A percentile compares a stretch with the other conserved stretches of the same genome.
phyloP scores from a whole-genome alignment of 768 basidiomycete species.

The Boletus rubropictus region DNA sequence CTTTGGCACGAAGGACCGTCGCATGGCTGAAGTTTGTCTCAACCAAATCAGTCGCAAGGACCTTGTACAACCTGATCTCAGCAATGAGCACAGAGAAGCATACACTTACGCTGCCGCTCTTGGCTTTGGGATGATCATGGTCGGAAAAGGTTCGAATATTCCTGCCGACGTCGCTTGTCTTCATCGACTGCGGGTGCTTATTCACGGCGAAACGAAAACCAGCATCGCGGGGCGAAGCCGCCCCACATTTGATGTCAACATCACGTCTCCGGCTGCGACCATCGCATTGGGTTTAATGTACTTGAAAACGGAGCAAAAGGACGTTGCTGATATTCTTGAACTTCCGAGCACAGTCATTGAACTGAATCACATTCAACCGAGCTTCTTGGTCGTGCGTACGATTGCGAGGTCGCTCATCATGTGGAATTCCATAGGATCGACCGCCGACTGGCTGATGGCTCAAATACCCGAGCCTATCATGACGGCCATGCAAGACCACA shows the following conservation, averaged over 20 bases:
- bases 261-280: slow-evolving; percentile 89
- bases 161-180: slow-evolving; percentile 73
- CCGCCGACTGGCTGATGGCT: slow-evolving; percentile 61
- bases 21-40: slow-evolving; percentile 91
- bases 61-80: slow-evolving; percentile 75
- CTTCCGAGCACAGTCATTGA: slow-evolving; percentile 77
- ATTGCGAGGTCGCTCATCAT: slow-evolving; percentile 75
- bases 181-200: slow-evolving; percentile 61
- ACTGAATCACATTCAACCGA: slow-evolving; percentile 83
- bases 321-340: slow-evolving; percentile 79
- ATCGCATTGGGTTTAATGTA: slow-evolving; percentile 92
- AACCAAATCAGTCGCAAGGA: slow-evolving; percentile 75
- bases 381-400: slow-evolving; percentile 77
- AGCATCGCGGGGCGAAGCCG: slow-evolving; percentile 34
- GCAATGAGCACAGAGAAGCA: slow-evolving; percentile 85
- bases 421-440: slow-evolving; percentile 76
- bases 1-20: slow-evolving; percentile 78
- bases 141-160: slow-evolving; percentile 75
- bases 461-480: slow-evolving; percentile 69
- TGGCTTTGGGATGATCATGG: slow-evolving; percentile 94
- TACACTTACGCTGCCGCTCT: slow-evolving; percentile 87
- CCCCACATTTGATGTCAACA: slow-evolving; percentile 70
- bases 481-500: slow-evolving; percentile 49
- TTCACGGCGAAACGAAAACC: slow-evolving; percentile 64
- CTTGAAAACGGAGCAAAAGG: slow-evolving; percentile 73